These are phyloP conservation scores for Umbelopsis vinacea DNA, from an alignment of 192 early-diverging fungal genomes.

Conservation along the genomic window DNA sequence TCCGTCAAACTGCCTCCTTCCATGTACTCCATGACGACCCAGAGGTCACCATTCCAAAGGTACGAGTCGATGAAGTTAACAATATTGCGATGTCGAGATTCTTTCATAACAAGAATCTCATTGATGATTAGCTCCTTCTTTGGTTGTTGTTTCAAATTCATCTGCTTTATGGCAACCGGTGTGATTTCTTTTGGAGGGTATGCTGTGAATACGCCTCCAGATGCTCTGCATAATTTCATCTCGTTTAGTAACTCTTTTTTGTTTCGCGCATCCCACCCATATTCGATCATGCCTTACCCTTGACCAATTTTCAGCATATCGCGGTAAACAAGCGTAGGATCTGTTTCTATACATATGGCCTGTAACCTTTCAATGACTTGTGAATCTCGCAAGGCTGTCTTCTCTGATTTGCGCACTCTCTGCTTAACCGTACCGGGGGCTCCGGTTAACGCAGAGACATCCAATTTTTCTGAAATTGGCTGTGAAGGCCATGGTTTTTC, in stretches of 20 bases:
- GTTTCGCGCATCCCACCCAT: neutral
- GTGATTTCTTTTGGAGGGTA: constrained; percentile 53
- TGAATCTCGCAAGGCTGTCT: constrained; percentile 48
- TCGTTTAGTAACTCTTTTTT: neutral
- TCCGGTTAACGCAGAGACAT: constrained; percentile 26
- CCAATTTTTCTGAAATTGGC: constrained; percentile 3
- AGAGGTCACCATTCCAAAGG: constrained; percentile 79
- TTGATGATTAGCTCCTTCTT: constrained; percentile 90
- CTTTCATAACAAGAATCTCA: constrained; percentile 84
- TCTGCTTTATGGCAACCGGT: constrained; percentile 86
- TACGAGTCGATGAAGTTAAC: constrained; percentile 91
- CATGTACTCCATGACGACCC: constrained; percentile 97
- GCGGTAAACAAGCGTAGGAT: constrained; percentile 72
- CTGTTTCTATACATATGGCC: constrained; percentile 87
- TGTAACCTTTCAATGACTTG: constrained; percentile 87
- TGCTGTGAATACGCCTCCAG: constrained; percentile 81
- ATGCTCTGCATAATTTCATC: constrained; percentile 54
- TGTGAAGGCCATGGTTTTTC: constrained; percentile 16
- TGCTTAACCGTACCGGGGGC: constrained; percentile 42
- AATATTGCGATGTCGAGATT: constrained; percentile 83
- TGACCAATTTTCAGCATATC: constrained; percentile 50
- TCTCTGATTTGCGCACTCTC: constrained; percentile 28
- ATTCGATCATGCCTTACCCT: constrained; percentile 30
- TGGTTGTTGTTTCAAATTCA: constrained; percentile 87
- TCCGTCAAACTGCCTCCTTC: constrained; percentile 91